phyloP scores from a whole-genome alignment of 2,329 filamentous ascomycete species.

The Sphaerulina musiva region DNA sequence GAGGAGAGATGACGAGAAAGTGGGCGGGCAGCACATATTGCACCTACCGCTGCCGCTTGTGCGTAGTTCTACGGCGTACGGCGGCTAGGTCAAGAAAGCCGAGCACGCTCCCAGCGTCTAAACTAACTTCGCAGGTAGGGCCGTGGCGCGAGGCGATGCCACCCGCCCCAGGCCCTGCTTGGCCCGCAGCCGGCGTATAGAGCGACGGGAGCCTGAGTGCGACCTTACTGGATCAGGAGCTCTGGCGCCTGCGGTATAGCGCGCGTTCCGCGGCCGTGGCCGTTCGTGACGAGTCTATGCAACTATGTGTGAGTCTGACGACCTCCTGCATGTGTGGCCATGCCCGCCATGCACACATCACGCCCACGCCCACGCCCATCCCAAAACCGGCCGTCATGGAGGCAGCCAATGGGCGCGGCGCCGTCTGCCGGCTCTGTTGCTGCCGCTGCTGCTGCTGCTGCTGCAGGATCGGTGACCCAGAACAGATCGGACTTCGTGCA shows the following conservation, averaged over 20 bases:
- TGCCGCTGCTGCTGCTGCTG: not conserved
- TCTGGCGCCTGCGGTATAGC: not conserved
- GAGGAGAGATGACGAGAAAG: slow-evolving; percentile 16
- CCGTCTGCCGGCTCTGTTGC: not conserved
- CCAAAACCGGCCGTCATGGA: not conserved
- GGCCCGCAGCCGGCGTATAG: not conserved
- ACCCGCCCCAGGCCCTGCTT: slow-evolving; percentile 5
- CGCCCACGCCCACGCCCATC: not conserved
- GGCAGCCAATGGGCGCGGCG: slow-evolving; percentile 7
- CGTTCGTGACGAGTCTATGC: slow-evolving; percentile 5
- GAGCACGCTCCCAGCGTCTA: slow-evolving; percentile 9
- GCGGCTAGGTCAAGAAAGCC: slow-evolving; percentile 8
- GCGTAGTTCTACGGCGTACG: not conserved
- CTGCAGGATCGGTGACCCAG: not conserved
- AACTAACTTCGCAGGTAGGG: slow-evolving; percentile 10
- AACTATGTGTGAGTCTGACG: not conserved
- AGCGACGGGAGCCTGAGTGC: too few relatives aligned
- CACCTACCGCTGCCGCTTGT: slow-evolving; percentile 12
- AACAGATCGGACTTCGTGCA: slow-evolving; percentile 5
- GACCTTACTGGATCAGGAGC: too few relatives aligned
- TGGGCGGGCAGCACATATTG: slow-evolving; percentile 16
- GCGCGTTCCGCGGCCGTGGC: slow-evolving; percentile 7
- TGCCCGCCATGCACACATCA: too few relatives aligned
- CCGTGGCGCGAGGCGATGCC: slow-evolving; percentile 7
- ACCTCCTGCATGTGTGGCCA: slow-evolving; percentile 6